phyloP scores from a whole-genome alignment of 805 yeast species.

The Ogataea naganishii region DNA sequence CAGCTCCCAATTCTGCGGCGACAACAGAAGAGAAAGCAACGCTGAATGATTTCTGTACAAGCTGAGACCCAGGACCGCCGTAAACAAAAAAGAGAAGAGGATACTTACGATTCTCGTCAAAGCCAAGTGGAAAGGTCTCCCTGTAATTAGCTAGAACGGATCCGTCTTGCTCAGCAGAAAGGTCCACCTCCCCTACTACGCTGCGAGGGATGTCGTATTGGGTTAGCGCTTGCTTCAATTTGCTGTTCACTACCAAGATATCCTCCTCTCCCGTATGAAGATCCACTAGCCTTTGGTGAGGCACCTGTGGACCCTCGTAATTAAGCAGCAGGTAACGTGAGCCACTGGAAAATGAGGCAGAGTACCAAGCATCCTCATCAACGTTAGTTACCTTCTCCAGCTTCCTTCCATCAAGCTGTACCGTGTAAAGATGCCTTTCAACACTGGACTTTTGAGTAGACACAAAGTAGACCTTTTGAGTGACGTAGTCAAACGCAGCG shows the following conservation, averaged over 20 bases:
- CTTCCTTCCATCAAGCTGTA: slow-evolving; percentile 42
- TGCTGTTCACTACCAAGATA: slow-evolving; percentile 38
- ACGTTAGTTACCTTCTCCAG: slow-evolving; percentile 39
- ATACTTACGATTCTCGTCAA: slow-evolving; percentile 54
- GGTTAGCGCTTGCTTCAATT: slow-evolving; percentile 28
- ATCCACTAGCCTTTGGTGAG: slow-evolving; percentile 66
- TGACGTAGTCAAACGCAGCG: slow-evolving; percentile 46
- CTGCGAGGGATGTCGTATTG: slow-evolving; percentile 51
- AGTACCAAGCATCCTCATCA: slow-evolving; percentile 52
- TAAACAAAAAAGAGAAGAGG: slow-evolving; percentile 87
- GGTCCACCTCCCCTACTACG: slow-evolving; percentile 41
- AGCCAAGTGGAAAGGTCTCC: slow-evolving; percentile 72
- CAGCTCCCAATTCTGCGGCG: slow-evolving; percentile 68
- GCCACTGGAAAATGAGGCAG: slow-evolving; percentile 73
- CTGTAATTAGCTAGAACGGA: slow-evolving; percentile 43
- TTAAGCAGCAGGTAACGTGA: slow-evolving; percentile 59
- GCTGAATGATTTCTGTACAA: slow-evolving; percentile 54
- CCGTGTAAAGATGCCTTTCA: slow-evolving; percentile 77
- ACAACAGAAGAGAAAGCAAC: slow-evolving; percentile 66
- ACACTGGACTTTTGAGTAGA: slow-evolving; percentile 72
- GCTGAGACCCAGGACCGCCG: slow-evolving; percentile 94
- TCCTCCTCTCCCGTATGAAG: slow-evolving; percentile 31
- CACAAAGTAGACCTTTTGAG: slow-evolving; percentile 50
- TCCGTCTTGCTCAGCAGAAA: slow-evolving; percentile 37
- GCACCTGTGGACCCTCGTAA: slow-evolving; percentile 75